Evolutionary conservation across 2,329 filamentous ascomycete species (phyloP).

Genomic region (Fusarium sp.): DNA sequence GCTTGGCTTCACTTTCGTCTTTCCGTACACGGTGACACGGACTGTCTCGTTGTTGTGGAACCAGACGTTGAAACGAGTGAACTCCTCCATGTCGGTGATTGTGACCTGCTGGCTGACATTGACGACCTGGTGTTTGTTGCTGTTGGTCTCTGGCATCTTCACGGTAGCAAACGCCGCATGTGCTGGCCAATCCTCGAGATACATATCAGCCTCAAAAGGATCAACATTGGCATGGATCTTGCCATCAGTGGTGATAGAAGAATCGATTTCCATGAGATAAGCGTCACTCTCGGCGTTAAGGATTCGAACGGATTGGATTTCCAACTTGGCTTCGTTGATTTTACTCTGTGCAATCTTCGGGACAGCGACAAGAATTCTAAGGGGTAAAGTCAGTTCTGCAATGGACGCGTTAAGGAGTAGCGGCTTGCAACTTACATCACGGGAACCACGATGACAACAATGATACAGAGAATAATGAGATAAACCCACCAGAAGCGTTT

Average conservation of each 20-base stretch:
- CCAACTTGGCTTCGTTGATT: conserved; percentile 62
- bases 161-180: conserved; percentile 61
- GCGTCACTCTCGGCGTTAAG: conserved; percentile 55
- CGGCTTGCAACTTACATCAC: conserved; percentile 62
- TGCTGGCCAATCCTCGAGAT: conserved; percentile 59
- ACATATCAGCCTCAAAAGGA: conserved; percentile 62
- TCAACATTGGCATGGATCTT: conserved; percentile 61
- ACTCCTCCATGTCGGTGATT: conserved; percentile 58
- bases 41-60: conserved; percentile 62
- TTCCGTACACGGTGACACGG: conserved; percentile 60
- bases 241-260: conserved; percentile 62
- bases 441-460: conserved; percentile 64
- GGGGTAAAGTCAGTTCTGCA: conserved; percentile 11
- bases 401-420: background rate
- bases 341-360: conserved; percentile 66
- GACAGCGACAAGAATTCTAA: conserved; percentile 64
- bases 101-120: conserved; percentile 60
- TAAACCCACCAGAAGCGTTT: conserved; percentile 70
- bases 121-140: conserved; percentile 59
- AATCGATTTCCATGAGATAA: conserved; percentile 65
- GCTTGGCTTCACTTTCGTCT: conserved; percentile 60
- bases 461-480: conserved; percentile 58
- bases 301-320: conserved; percentile 61
- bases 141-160: conserved; percentile 61
- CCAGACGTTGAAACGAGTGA: conserved; percentile 64